Conservation (phyloP, 2,329 filamentous ascomycete genomes). For the Exserohilum rostratum region DNA sequence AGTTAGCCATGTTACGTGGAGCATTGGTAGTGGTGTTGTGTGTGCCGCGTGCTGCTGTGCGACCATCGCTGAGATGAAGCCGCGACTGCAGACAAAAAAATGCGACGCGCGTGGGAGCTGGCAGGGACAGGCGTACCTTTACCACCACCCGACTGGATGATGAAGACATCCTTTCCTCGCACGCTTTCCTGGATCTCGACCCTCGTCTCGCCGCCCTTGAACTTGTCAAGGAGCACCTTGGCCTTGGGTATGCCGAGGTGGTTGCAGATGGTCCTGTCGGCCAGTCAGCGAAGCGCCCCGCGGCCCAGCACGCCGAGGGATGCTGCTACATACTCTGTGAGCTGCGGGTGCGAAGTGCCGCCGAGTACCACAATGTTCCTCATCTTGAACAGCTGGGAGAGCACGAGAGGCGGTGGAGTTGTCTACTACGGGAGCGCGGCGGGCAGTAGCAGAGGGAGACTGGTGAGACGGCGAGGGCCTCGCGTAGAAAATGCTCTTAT, state of each 20-base stretch:
- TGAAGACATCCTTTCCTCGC: slow-evolving; percentile 95
- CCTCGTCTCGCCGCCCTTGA: slow-evolving; percentile 91
- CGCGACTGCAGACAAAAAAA: not conserved
- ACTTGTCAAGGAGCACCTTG: slow-evolving; percentile 85
- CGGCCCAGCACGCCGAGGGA: not conserved
- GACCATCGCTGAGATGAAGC: not conserved
- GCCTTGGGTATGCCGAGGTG: slow-evolving; percentile 86
- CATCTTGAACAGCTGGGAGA: slow-evolving; percentile 67
- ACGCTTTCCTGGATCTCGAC: slow-evolving; percentile 97
- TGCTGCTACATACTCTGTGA: slow-evolving; percentile 65
- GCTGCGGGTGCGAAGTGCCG: slow-evolving; percentile 87
- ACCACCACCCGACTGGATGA: slow-evolving; percentile 91
- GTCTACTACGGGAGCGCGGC: slow-evolving; percentile 12
- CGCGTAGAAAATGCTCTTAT: slow-evolving; percentile 13
- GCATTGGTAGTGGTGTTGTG: not conserved
- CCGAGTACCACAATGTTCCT: slow-evolving; percentile 94
- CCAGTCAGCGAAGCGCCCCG: slow-evolving; percentile 11
- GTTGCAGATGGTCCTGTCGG: slow-evolving; percentile 71
- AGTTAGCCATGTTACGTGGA: slow-evolving; percentile 23
- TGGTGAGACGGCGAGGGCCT: slow-evolving; percentile 9
- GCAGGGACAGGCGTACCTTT: slow-evolving; percentile 51
- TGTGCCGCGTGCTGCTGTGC: slow-evolving; percentile 3
- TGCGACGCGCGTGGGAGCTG: not conserved
- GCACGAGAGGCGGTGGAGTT: not conserved
- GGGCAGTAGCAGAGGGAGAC: slow-evolving; percentile 10